Percentiles rank a stretch among this genome's conserved stretches.
These are phyloP conservation scores for Trypanosomatidae sp. DNA, from an alignment of 208 protist genomes.

Conservation along the genomic window DNA sequence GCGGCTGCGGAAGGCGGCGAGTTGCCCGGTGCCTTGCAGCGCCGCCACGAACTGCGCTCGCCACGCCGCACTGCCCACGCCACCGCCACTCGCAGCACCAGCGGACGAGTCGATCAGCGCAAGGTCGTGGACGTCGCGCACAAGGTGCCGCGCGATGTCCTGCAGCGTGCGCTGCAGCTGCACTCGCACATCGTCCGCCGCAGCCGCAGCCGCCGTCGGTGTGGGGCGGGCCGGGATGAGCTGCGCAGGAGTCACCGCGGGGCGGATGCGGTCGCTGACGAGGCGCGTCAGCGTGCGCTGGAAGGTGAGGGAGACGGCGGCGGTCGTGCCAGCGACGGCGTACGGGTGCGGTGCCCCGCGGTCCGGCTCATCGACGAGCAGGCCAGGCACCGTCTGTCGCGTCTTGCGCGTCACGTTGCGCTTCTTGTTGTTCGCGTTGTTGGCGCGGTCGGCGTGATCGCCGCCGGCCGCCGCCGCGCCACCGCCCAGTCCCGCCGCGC, in stretches of 20 bases:
- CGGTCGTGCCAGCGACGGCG: conserved; percentile 39
- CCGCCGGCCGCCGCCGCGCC: not conserved
- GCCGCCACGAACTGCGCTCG: conserved; percentile 50
- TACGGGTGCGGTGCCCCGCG: conserved; percentile 70
- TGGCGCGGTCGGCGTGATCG: conserved; percentile 20
- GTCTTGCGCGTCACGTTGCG: conserved; percentile 31
- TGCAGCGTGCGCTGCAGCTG: conserved; percentile 29
- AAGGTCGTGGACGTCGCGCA: conserved; percentile 24
- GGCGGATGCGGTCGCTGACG: conserved; percentile 70
- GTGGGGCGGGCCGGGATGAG: conserved; percentile 64
- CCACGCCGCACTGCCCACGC: conserved; percentile 22
- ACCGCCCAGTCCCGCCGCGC: not conserved
- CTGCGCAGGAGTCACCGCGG: conserved; percentile 58
- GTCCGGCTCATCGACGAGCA: conserved; percentile 64
- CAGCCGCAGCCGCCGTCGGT: conserved; percentile 12
- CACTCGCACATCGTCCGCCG: conserved; percentile 27
- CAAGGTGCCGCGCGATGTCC: conserved; percentile 25
- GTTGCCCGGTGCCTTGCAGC: conserved; percentile 72
- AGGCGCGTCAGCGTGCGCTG: conserved; percentile 75
- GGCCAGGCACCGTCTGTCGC: conserved; percentile 48
- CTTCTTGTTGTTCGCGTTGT: too few relatives aligned
- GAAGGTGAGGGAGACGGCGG: conserved; percentile 54
- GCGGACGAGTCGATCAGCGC: not conserved
- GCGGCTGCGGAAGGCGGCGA: conserved; percentile 70
- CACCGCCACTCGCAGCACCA: not conserved